These are phyloP conservation scores for Verticillium albo-atrum DNA, from an alignment of 2,329 filamentous ascomycete species.

Conservation along the genomic window DNA sequence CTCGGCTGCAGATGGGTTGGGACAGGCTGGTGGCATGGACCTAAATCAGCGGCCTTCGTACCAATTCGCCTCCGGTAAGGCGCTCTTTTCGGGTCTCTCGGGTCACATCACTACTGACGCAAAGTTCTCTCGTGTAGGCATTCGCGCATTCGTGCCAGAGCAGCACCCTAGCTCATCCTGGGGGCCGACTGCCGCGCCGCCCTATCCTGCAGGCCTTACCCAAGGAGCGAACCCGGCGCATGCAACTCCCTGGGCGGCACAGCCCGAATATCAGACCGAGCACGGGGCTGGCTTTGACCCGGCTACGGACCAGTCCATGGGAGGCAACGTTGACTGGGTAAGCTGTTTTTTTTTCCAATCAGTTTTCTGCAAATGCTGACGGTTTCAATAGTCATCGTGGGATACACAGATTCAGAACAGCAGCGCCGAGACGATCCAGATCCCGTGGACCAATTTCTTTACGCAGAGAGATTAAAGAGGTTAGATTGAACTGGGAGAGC, in stretches of 20 bases:
- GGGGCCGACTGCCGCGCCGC: neutral
- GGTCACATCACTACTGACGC: neutral
- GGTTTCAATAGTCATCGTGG: conserved; percentile 13
- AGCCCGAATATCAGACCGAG: neutral
- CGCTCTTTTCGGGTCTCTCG: neutral
- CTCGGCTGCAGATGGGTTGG: neutral
- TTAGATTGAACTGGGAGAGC: too few relatives aligned
- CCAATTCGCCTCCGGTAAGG: conserved; percentile 6
- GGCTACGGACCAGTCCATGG: neutral
- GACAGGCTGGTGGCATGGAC: neutral
- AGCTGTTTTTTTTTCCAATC: neutral
- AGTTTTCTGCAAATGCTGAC: neutral
- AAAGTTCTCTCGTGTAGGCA: neutral
- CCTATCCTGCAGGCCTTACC: neutral
- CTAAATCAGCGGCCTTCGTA: conserved; percentile 7
- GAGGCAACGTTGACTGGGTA: conserved; percentile 7
- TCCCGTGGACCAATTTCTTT: conserved; percentile 20
- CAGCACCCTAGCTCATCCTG: neutral
- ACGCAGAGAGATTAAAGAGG: neutral
- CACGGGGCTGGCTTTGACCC: neutral
- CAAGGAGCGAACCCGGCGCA: neutral
- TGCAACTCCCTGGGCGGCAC: neutral
- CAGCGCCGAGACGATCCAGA: conserved; percentile 16
- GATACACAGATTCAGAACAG: conserved; percentile 20
- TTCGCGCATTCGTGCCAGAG: neutral